Base-by-base conservation (phyloP, 2,329 filamentous ascomycete species). In the Aspergillus nomiae region DNA sequence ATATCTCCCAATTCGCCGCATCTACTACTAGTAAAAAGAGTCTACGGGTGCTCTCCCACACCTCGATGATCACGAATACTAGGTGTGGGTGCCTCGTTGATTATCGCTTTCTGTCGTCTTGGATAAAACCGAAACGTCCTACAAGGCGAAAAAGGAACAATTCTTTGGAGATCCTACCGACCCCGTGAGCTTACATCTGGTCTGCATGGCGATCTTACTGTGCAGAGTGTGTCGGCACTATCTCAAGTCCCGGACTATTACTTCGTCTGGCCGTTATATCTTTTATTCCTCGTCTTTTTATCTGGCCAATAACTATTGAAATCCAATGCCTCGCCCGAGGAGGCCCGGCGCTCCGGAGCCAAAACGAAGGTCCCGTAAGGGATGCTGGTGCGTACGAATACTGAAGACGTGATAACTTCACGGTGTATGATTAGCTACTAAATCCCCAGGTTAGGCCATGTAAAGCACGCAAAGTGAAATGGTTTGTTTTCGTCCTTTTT, bases 391-490 rank as follows among this genome's bases (percentile, higher is more conserved):
- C 77, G 81, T 69, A 45, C 4, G 70, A 55, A 28, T 69, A 46
- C 6, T 70, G 53, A 46, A 36, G 30, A 12, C 16, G 21, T 19
- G n/a, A 38, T 55, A 14, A 38, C 21, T 21, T 10, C 32, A 38
- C 10, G n/a, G 10, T 28, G 4, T 24, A 55, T 24, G 48, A 32
- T 32, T n/a, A 55, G 32, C 34, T 55, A 38, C 51, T 55, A 55
- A 55, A 28, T 2, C 26, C 24, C 34, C 16, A 28, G 24, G 7
- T 16, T 65, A 92, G 90, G 89, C 90, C 90, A 14, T 94, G 91
- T 81, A 94, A 94, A 80, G 85, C 86, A 66, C 86, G 90, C 64
- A 94, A 91, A 76, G 86, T 91, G 66, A 94, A 94, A 82, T 94
- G 91, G 84, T 85, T 80, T 73, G 71, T 66, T 36, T 21, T 59